Conservation (phyloP, 805 yeast genomes). For the Wickerhamiella occidentalis region DNA sequence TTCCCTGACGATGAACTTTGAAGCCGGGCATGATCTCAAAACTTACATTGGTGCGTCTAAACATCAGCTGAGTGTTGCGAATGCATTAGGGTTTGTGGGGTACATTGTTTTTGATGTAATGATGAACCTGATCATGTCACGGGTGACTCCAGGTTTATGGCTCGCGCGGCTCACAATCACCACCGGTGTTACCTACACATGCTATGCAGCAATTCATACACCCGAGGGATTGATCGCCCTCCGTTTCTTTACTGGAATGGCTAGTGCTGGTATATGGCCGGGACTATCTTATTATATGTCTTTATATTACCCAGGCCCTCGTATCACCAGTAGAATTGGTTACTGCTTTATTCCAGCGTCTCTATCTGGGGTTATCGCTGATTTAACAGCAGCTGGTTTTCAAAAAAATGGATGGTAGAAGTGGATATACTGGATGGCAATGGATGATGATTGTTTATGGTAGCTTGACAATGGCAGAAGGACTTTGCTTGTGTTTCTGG, state of each 20-base stretch:
- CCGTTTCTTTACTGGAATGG: slow-evolving; percentile 60
- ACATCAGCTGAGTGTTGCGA: slow-evolving; percentile 57
- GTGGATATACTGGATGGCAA: slow-evolving; percentile 72
- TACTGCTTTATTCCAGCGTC: slow-evolving; percentile 89
- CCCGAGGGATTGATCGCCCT: slow-evolving; percentile 54
- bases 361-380: slow-evolving; percentile 72
- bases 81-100: slow-evolving; percentile 73
- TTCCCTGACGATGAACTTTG: slow-evolving; percentile 65
- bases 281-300: slow-evolving; percentile 76
- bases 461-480: slow-evolving; percentile 48
- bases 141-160: slow-evolving; percentile 76
- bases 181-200: slow-evolving; percentile 66
- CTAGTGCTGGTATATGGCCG: slow-evolving; percentile 85
- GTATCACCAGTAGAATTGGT: slow-evolving; percentile 70
- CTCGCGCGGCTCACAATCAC: slow-evolving; percentile 61
- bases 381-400: slow-evolving; percentile 76
- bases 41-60: slow-evolving; percentile 40
- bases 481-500: slow-evolving; percentile 64
- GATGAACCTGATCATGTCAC: slow-evolving; percentile 74
- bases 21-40: slow-evolving; percentile 46
- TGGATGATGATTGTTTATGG: slow-evolving; percentile 80
- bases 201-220: slow-evolving; percentile 51
- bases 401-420: slow-evolving; percentile 66
- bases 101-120: slow-evolving; percentile 78
- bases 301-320: slow-evolving; percentile 71